Evolutionary conservation across 2,329 filamentous ascomycete genomes (phyloP).

Genomic region (Colletotrichum falcatum): DNA sequence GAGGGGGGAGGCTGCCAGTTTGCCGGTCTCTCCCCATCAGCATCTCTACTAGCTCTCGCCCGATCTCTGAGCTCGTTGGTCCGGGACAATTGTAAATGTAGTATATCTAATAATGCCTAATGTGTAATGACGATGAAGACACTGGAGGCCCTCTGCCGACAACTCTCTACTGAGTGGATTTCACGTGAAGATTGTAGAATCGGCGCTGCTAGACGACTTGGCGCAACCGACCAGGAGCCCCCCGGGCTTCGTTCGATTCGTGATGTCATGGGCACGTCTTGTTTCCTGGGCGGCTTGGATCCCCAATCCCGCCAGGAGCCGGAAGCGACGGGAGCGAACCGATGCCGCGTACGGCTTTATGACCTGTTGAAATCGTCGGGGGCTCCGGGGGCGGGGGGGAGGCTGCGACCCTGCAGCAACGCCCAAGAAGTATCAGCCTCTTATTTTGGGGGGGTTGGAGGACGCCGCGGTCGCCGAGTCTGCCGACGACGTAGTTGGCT

Average conservation of each 20-base stretch:
- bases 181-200: neutral
- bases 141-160: neutral
- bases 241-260: neutral
- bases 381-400: neutral
- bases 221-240: neutral
- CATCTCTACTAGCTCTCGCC: neutral
- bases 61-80: neutral
- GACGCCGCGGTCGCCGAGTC: neutral
- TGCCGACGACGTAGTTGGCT: neutral
- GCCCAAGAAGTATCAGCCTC: neutral
- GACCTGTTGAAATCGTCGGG: conserved; percentile 12
- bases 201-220: neutral
- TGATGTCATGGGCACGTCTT: conserved; percentile 9
- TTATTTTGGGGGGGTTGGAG: neutral
- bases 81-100: conserved; percentile 2
- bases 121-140: conserved; percentile 20
- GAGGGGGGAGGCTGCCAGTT: neutral
- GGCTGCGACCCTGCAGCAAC: neutral
- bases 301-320: neutral
- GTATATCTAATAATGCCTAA: conserved; percentile 22
- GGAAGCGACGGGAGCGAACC: conserved; percentile 1
- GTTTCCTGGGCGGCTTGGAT: neutral
- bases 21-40: no score
- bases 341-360: conserved; percentile 8
- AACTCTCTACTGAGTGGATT: neutral